phyloP scores from a whole-genome alignment of 257 asterid genomes.

The Ilex asprella region DNA sequence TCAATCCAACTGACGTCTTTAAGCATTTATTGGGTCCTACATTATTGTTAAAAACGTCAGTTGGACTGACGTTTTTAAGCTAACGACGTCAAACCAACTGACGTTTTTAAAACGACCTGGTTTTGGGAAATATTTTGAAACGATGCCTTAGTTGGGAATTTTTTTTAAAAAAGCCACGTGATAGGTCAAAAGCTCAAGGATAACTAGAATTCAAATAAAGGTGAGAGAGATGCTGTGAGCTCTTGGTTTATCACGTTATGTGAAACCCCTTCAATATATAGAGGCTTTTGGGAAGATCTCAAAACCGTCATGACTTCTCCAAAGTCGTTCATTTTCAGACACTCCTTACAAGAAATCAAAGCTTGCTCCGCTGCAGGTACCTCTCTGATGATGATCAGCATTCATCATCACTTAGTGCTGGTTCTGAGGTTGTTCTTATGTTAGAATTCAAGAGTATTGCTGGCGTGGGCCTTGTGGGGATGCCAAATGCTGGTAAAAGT shows the following conservation, averaged over 20 bases:
- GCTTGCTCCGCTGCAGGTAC: constrained; percentile 77
- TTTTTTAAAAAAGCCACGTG: too few relatives aligned
- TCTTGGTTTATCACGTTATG: constrained; percentile 5
- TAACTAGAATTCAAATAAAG: too few relatives aligned
- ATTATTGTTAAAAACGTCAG: too few relatives aligned
- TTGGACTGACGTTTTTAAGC: too few relatives aligned
- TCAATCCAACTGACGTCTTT: too few relatives aligned
- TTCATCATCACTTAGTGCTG: constrained; percentile 24
- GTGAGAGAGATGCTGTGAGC: too few relatives aligned
- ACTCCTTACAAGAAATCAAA: constrained; percentile 38
- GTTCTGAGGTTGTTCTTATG: constrained; percentile 57
- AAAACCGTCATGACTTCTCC: constrained; percentile 34
- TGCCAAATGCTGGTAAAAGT: constrained; percentile 97
- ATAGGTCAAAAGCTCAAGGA: too few relatives aligned
- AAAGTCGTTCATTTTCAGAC: constrained; percentile 46
- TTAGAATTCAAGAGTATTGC: constrained; percentile 89
- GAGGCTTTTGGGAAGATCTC: constrained; percentile 24
- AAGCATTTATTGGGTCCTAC: too few relatives aligned
- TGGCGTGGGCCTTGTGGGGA: constrained; percentile 91
- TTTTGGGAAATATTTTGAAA: too few relatives aligned
- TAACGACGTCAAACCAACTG: too few relatives aligned
- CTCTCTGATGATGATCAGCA: constrained; percentile 28
- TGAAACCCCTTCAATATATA: constrained; percentile 21
- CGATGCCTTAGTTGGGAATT: too few relatives aligned
- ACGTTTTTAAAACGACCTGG: too few relatives aligned